A percentile compares a stretch with the other conserved stretches of the same genome.
Conservation (phyloP, 352 stramenopile genomes). For the Plasmopara viticola region DNA sequence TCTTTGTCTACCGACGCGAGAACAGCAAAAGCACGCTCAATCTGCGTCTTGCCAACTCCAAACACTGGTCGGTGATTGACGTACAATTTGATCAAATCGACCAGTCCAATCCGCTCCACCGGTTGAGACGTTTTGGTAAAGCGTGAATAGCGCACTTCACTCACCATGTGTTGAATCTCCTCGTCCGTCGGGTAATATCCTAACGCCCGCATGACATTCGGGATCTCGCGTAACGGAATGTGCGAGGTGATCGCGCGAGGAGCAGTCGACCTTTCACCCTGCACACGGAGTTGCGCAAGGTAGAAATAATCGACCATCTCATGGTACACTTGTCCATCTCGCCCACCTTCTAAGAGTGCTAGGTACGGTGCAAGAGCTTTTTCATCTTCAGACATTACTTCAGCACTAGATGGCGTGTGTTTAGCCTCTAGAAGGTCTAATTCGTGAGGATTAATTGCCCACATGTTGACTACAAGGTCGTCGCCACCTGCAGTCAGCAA, state of each 20-base stretch:
- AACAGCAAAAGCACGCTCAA: slow-evolving; percentile 65
- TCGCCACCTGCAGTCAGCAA: slow-evolving; percentile 84
- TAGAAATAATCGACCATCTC: slow-evolving; percentile 95
- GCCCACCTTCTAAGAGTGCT: slow-evolving; percentile 80
- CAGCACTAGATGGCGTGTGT: slow-evolving; percentile 10
- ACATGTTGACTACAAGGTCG: slow-evolving; percentile 90
- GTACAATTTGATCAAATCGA: slow-evolving; percentile 89
- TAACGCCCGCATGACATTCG: slow-evolving; percentile 89
- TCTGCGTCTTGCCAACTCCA: slow-evolving; percentile 72
- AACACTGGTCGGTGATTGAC: slow-evolving; percentile 91
- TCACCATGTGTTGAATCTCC: slow-evolving; percentile 87
- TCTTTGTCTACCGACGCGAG: slow-evolving; percentile 21
- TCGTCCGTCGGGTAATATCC: slow-evolving; percentile 90
- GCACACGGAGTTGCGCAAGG: slow-evolving; percentile 86
- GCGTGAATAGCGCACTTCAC: slow-evolving; percentile 76
- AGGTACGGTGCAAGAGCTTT: slow-evolving; percentile 66
- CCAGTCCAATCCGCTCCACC: slow-evolving; percentile 54
- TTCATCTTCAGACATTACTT: slow-evolving; percentile 12
- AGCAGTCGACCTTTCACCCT: slow-evolving; percentile 84
- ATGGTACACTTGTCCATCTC: slow-evolving; percentile 76
- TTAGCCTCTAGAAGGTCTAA: slow-evolving; percentile 64
- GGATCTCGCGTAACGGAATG: slow-evolving; percentile 86
- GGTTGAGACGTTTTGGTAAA: slow-evolving; percentile 72
- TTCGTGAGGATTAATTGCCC: slow-evolving; percentile 75
- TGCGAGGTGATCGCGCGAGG: slow-evolving; percentile 54